A percentile compares a stretch with the other conserved stretches of the same genome.
Evolutionary conservation across 352 stramenopile genomes (phyloP).

Genomic region (Lagenidium sp.): DNA sequence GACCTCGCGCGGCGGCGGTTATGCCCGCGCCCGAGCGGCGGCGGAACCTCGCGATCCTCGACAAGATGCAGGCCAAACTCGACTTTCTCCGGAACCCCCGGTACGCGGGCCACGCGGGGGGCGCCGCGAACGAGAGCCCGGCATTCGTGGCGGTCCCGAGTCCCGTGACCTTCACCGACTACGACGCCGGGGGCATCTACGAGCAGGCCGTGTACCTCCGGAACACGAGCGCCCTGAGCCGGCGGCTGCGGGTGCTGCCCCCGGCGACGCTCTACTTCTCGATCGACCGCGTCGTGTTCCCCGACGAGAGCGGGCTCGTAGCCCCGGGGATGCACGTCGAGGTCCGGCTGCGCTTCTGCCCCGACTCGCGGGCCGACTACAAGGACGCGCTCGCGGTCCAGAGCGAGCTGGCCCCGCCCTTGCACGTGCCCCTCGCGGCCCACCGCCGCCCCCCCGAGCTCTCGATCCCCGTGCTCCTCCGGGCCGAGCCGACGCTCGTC

Average conservation of each 20-base stretch:
- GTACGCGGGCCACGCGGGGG: constrained; percentile 9
- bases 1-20: background rate
- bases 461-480: constrained; percentile 50
- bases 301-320: constrained; percentile 40
- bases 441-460: constrained; percentile 47
- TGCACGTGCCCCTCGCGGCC: constrained; percentile 28
- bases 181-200: constrained; percentile 69
- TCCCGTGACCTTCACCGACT: constrained; percentile 52
- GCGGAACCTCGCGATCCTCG: constrained; percentile 57
- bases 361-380: constrained; percentile 71
- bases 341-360: constrained; percentile 47
- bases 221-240: constrained; percentile 45
- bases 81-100: constrained; percentile 64
- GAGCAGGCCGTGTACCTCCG: constrained; percentile 58
- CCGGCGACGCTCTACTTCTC: constrained; percentile 59
- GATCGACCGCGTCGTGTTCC: constrained; percentile 39
- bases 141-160: constrained; percentile 46
- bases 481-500: constrained; percentile 52
- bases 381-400: constrained; percentile 48
- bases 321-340: constrained; percentile 65
- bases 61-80: constrained; percentile 74
- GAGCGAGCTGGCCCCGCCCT: constrained; percentile 7
- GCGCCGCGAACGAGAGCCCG: background rate
- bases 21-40: constrained; percentile 49
- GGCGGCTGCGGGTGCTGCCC: constrained; percentile 51